Evolutionary conservation across 306 rosid species (phyloP).

Genomic region (Rosa multiflora): DNA sequence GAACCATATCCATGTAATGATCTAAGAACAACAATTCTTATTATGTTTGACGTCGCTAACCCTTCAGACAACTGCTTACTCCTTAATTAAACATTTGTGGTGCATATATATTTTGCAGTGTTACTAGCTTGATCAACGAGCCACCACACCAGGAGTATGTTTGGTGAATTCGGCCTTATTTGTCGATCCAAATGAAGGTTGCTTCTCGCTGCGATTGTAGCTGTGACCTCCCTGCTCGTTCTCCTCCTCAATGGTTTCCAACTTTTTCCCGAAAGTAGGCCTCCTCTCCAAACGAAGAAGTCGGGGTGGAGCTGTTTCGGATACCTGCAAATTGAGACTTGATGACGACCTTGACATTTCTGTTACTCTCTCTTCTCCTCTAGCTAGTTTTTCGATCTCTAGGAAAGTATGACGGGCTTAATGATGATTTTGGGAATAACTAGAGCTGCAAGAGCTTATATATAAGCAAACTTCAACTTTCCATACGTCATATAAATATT

Average conservation of each 20-base stretch:
- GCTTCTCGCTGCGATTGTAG: neutral
- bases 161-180: neutral
- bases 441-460: neutral
- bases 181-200: slow-evolving; percentile 1
- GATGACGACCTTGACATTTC: slow-evolving; percentile 14
- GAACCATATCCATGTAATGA: too few relatives aligned
- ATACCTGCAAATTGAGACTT: neutral
- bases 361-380: neutral
- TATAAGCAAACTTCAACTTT: neutral
- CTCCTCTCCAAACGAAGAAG: neutral
- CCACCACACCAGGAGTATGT: slow-evolving; percentile 1
- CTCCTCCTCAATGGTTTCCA: slow-evolving; percentile 23
- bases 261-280: slow-evolving; percentile 13
- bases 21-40: neutral
- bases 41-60: neutral
- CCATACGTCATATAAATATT: neutral
- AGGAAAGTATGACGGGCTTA: neutral
- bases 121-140: slow-evolving; percentile 17
- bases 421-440: neutral
- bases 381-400: neutral
- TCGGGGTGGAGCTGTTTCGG: slow-evolving; percentile 7
- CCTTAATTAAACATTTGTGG: neutral
- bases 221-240: slow-evolving; percentile 5
- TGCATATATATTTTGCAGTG: neutral
- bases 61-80: neutral